A percentile compares a stretch with the other conserved stretches of the same genome.
Evolutionary conservation across 129 eudicot genomes (phyloP).

Genomic region (Flaveria brownii): DNA sequence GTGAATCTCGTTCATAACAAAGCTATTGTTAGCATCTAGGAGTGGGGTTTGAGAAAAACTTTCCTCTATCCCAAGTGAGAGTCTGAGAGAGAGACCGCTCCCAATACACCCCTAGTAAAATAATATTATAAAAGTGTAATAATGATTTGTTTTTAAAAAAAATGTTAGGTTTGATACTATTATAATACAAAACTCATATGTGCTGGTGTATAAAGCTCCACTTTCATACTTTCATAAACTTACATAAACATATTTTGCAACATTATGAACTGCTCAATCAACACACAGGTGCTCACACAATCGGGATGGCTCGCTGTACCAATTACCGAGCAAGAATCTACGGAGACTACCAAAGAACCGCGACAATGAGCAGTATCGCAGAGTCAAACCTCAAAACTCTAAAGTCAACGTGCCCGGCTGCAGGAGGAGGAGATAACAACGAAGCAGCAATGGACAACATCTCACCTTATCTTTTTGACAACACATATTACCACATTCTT

Average conservation of each 20-base stretch:
- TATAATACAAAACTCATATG: background rate
- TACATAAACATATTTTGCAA: background rate
- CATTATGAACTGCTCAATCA: background rate
- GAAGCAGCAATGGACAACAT: constrained; percentile 68
- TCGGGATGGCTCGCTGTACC: constrained; percentile 83
- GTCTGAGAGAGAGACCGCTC: no score
- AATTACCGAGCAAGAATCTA: constrained; percentile 77
- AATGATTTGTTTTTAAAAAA: no score
- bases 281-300: constrained; percentile 82
- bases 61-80: no score
- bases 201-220: background rate
- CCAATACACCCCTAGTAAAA: no score
- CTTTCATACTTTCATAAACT: background rate
- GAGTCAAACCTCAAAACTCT: constrained; percentile 44
- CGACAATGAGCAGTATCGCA: constrained; percentile 43
- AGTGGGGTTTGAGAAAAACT: no score
- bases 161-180: background rate
- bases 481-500: constrained; percentile 69
- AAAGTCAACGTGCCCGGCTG: constrained; percentile 58
- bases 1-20: no score
- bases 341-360: constrained; percentile 62
- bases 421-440: constrained; percentile 55
- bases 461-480: constrained; percentile 72
- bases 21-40: no score
- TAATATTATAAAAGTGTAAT: no score